Evolutionary conservation across 345 rosid genomes (phyloP).

Genomic region (Eucalyptus microcorys): DNA sequence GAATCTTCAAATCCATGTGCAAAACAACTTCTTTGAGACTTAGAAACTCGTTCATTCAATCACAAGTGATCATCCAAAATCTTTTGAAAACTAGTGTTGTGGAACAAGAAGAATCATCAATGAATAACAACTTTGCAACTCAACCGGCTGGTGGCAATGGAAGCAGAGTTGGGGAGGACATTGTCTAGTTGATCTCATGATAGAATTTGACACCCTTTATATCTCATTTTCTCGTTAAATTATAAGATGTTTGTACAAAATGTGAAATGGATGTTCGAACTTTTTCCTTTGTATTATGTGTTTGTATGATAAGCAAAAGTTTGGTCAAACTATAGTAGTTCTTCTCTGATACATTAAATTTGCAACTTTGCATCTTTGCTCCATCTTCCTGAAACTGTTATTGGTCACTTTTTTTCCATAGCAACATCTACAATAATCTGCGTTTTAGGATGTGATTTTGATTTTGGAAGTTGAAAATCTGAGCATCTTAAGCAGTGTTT

Average conservation of each 20-base stretch:
- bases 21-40: neutral
- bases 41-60: neutral
- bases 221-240: neutral
- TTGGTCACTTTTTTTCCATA: neutral
- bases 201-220: neutral
- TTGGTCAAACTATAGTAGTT: neutral
- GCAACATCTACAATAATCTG: neutral
- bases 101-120: neutral
- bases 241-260: neutral
- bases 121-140: accelerated
- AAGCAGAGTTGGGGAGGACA: neutral
- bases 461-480: neutral
- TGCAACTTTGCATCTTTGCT: neutral
- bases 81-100: neutral
- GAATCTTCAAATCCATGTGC: neutral
- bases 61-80: neutral
- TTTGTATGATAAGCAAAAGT: neutral
- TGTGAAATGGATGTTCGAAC: neutral
- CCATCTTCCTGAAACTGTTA: neutral
- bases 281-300: neutral
- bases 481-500: neutral
- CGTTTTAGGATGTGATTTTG: neutral
- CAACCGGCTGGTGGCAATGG: accelerated
- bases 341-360: neutral
- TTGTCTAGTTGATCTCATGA: neutral